Base-by-base conservation (phyloP, 345 rosid genomes). In the Populus simonii region DNA sequence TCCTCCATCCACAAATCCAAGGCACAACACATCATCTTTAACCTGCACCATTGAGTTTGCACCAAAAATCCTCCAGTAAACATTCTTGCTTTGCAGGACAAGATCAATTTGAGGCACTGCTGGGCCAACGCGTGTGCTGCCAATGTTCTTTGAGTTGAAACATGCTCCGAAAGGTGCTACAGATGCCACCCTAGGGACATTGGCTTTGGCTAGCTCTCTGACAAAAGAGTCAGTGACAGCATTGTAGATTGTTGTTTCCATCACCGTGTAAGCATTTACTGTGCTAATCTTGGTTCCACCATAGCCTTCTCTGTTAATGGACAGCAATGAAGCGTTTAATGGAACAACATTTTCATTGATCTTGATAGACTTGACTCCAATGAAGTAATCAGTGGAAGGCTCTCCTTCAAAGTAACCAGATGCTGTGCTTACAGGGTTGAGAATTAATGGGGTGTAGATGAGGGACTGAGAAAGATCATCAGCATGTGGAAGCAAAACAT, bases 1-100 rank as follows among this genome's bases (percentile, higher is more conserved):
- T 5, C 96, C 96, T 9, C 98, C 98, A 35, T 93, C 86, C 20
- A 93, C 85, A 18, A 91, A 89, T 20, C 92, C 98, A 18, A 90
- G 83, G 71, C 96, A 93, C 71, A 86, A 43, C 43, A 89, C 92
- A 1, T 81, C 79, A 9, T 75, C 72, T 11, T 75, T 82, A 4
- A 88, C 94, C 16, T 76, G 51, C 47, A 91, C 96, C 92, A 91
- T 92, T 3, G 93, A 93, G 77, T 91, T 93, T 1, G 90, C 85
- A 31, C 96, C 98, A 0, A 75, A 77, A 5, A 93, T 87, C 35
- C 89, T 85, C 97, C 96, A 93, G 1, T 80, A n/a, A 2, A 86
- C 85, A 77, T 75, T 73, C 0, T 83, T 76, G 78, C 80, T 88
- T 15, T 89, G 91, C 82, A 90, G 62, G 62, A 85, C 87, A 10